Conservation (phyloP, 495 filamentous ascomycete species). For the Clavariopsis aquatica region DNA sequence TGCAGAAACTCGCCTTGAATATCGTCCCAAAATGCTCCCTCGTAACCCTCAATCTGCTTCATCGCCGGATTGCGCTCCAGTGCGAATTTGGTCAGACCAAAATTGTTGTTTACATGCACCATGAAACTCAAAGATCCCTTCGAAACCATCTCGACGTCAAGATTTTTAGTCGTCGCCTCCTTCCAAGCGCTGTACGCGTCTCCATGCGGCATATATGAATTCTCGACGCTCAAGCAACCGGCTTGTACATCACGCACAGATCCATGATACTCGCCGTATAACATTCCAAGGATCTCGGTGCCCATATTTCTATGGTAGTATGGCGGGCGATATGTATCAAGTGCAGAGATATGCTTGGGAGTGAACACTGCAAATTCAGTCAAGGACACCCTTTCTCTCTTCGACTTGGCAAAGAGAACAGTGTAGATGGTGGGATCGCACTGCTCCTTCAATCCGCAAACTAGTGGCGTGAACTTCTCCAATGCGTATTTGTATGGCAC, state of each 20-base stretch:
- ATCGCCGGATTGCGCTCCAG: no score
- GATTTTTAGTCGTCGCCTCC: no score
- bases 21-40: no score
- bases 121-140: no score
- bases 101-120: no score
- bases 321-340: slow-evolving; percentile 2
- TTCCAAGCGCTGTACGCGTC: no score
- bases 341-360: neutral
- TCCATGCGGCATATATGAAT: slow-evolving; percentile 5
- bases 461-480: neutral
- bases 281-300: slow-evolving; percentile 3
- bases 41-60: no score
- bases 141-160: no score
- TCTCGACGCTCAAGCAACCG: neutral
- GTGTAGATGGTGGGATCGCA: neutral
- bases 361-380: neutral
- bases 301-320: slow-evolving; percentile 16
- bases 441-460: neutral
- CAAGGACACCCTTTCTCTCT: neutral
- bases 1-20: no score
- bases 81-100: no score
- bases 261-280: slow-evolving; percentile 9
- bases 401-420: neutral
- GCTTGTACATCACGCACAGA: neutral
- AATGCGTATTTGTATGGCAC: neutral